Percentiles rank a stretch among this genome's conserved stretches.
phyloP scores from a whole-genome alignment of 306 rosid species.

The Rosa lucieae region DNA sequence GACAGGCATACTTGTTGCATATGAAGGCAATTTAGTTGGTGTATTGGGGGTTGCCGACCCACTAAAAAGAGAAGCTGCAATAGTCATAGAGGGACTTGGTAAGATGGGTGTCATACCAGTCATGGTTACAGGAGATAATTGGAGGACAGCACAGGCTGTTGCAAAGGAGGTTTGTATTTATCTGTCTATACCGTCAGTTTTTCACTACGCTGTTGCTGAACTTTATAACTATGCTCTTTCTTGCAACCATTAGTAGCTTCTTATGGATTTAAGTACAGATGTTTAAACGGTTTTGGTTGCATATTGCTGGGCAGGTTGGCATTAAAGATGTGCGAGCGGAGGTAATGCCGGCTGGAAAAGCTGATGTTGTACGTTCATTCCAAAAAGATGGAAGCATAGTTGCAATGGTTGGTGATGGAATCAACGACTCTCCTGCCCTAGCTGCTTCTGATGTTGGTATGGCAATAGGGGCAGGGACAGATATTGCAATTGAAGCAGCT shows the following conservation, averaged over 20 bases:
- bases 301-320: constrained; percentile 66
- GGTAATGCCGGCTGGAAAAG: constrained; percentile 98
- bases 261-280: neutral
- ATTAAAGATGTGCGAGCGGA: constrained; percentile 88
- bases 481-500: constrained; percentile 95
- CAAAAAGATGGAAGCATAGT: constrained; percentile 82
- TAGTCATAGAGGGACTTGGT: constrained; percentile 80
- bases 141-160: constrained; percentile 91
- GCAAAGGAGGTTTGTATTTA: constrained; percentile 76
- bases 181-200: neutral
- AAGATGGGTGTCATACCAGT: constrained; percentile 89
- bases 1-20: constrained; percentile 85
- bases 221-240: neutral
- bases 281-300: neutral
- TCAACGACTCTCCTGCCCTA: constrained; percentile 94
- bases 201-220: neutral
- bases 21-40: constrained; percentile 60
- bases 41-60: constrained; percentile 94
- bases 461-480: constrained; percentile 98
- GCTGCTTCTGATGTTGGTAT: constrained; percentile 96
- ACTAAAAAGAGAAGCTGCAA: constrained; percentile 90
- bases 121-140: constrained; percentile 98
- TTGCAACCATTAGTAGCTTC: neutral
- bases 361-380: constrained; percentile 67
- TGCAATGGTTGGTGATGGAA: constrained; percentile 99